phyloP scores from a whole-genome alignment of 345 rosid genomes.

The Salix viminalis region DNA sequence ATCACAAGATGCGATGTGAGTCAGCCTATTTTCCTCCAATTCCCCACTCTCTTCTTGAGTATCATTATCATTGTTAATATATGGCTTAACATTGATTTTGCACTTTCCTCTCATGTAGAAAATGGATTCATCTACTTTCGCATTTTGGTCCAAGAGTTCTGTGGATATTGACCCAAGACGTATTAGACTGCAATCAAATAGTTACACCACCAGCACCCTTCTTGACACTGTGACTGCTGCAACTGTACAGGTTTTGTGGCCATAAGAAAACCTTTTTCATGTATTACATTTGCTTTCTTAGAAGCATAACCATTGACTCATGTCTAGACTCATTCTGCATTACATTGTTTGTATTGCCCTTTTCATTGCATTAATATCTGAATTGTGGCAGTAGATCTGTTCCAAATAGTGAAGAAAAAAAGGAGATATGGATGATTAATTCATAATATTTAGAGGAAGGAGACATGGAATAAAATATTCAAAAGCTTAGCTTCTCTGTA shows the following conservation, averaged over 20 bases:
- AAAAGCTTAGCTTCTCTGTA: background rate
- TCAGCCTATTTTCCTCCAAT: background rate
- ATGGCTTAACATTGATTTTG: slow-evolving; percentile 2
- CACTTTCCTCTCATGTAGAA: slow-evolving; percentile 35
- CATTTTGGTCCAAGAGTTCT: slow-evolving; percentile 95
- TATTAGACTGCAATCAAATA: slow-evolving; percentile 87
- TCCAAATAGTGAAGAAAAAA: background rate
- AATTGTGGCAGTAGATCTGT: background rate
- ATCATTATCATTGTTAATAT: background rate
- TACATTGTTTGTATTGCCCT: background rate
- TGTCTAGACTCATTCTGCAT: background rate
- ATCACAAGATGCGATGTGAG: slow-evolving; percentile 94
- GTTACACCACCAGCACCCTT: slow-evolving; percentile 83
- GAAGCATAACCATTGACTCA: background rate
- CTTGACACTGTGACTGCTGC: slow-evolving; percentile 96
- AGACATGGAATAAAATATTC: background rate
- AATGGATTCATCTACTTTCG: slow-evolving; percentile 73
- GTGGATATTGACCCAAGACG: slow-evolving; percentile 92
- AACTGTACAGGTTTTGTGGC: slow-evolving; percentile 74
- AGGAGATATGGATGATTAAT: background rate
- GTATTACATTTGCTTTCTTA: background rate
- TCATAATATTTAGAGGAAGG: background rate
- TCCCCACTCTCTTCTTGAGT: background rate
- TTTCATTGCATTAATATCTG: background rate
- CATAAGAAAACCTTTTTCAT: background rate